These are phyloP conservation scores for Epichloe elymi DNA, from an alignment of 2,329 filamentous ascomycete genomes.

Conservation along the genomic window DNA sequence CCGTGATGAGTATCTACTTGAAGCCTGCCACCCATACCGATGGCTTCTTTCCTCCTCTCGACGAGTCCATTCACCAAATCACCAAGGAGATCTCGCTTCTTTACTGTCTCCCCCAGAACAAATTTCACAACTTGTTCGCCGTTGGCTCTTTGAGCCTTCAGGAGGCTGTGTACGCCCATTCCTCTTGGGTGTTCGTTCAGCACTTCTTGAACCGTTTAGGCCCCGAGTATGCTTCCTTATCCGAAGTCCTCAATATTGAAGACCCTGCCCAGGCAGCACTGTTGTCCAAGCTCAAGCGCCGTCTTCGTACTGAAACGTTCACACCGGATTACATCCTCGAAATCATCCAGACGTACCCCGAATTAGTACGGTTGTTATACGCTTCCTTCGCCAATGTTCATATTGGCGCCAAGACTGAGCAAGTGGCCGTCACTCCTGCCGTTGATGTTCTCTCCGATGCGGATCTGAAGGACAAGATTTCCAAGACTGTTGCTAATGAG, in stretches of 20 bases:
- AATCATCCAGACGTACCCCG: constrained; percentile 85
- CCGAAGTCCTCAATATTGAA: constrained; percentile 63
- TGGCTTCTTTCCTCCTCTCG: constrained; percentile 60
- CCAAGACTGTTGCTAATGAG: constrained; percentile 73
- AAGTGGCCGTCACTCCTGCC: constrained; percentile 41
- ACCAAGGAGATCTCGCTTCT: constrained; percentile 95
- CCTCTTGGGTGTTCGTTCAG: constrained; percentile 93
- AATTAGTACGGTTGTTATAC: constrained; percentile 76
- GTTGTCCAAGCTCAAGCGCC: constrained; percentile 87
- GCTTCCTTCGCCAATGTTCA: constrained; percentile 84
- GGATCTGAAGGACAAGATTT: constrained; percentile 62
- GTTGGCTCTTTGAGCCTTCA: constrained; percentile 79
- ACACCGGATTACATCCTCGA: constrained; percentile 96
- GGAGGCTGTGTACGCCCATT: constrained; percentile 95
- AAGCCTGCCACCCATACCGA: constrained; percentile 52
- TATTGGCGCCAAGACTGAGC: constrained; percentile 41
- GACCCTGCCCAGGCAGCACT: constrained; percentile 80
- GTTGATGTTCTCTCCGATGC: constrained; percentile 62
- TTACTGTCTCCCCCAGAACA: constrained; percentile 96
- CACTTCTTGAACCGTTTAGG: constrained; percentile 95
- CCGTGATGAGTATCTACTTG: constrained; percentile 91
- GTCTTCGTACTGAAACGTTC: constrained; percentile 90
- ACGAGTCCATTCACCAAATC: constrained; percentile 94
- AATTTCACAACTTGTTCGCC: constrained; percentile 82
- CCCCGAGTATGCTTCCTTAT: constrained; percentile 80